Base-by-base conservation (phyloP, 2,329 filamentous ascomycete species). In the Madurella fahalii region DNA sequence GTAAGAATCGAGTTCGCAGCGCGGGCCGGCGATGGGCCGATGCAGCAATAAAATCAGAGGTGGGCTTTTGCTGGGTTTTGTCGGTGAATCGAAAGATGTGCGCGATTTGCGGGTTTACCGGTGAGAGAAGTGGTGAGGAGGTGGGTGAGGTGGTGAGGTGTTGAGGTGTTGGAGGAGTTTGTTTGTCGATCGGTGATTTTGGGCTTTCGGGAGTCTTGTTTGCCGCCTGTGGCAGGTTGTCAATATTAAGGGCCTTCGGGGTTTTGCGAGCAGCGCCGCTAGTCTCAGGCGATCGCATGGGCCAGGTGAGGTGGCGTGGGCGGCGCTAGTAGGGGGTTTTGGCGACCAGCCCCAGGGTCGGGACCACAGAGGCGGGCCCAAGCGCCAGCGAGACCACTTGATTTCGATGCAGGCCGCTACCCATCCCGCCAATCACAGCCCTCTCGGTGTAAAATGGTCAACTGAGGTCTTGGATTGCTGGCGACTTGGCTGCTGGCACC, bases 351-450 rank as follows among this genome's bases (percentile, higher is more conserved):
- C n/a, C n/a, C n/a, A 40, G 42, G 17, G 42, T 16, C 11, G 9
- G 18, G 42, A 13, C 17, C 17, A 16, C 18, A 18, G 15, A 17
- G 15, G 13, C 18, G 17, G 25, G 25, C 25, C 42, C 42, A 25
- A 44, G 39, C 16, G 40, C 17, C 48, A 51, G n/a, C n/a, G n/a
- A 31, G 9, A 42, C 9, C 34, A 32, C 11, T 11, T 11, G 31
- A 31, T 11, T 18, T 32, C 31, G 5, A 13, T 13, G 20, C 34
- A 15, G 8, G 25, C 25, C 17, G 20, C 20, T 40, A n/a, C n/a
- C n/a, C n/a, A n/a, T n/a, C 40, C 37, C 25, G 16, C 52, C 31
- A 72, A 59, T 39, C 77, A 25, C 25, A 25, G 7, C 25, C 7
- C 25, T 25, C 25, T 25, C 25, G 25, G 25, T 25, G 25, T 25